These are phyloP conservation scores for Botrytis medusae DNA, from an alignment of 2,329 filamentous ascomycete genomes.

Conservation along the genomic window DNA sequence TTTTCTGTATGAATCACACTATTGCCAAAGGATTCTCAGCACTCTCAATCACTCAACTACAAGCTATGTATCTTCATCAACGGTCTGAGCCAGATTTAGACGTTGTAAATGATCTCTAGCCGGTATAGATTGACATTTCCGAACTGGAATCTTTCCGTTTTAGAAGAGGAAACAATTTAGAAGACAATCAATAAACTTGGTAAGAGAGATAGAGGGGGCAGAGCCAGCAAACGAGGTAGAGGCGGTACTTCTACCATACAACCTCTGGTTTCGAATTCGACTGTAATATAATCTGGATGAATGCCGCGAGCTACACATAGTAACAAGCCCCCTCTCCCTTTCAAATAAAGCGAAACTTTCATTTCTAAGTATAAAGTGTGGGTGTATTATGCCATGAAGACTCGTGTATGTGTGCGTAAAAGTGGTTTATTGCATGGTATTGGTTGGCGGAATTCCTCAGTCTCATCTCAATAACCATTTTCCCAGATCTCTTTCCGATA, in stretches of 20 bases:
- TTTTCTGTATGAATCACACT: constrained; percentile 42
- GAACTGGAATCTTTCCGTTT: constrained; percentile 4
- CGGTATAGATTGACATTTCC: not conserved
- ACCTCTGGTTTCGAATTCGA: not conserved
- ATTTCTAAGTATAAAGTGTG: not conserved
- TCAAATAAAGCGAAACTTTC: not conserved
- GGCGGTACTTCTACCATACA: not conserved
- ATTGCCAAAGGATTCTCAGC: constrained; percentile 41
- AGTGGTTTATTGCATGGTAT: not conserved
- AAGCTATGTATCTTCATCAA: constrained; percentile 34
- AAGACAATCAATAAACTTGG: too few species aligned
- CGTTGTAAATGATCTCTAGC: constrained; percentile 8
- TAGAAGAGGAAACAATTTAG: not conserved
- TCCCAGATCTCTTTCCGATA: constrained; percentile 84
- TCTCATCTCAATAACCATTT: constrained; percentile 33
- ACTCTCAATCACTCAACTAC: constrained; percentile 27
- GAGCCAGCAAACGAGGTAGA: not conserved
- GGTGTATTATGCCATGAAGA: not conserved
- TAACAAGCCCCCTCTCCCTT: not conserved
- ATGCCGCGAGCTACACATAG: not conserved
- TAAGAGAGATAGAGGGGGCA: not conserved
- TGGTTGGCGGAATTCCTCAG: not conserved
- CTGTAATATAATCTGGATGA: not conserved
- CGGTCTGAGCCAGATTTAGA: constrained; percentile 28
- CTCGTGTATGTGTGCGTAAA: not conserved